These are phyloP conservation scores for Cynara cardunculus DNA, from an alignment of 129 eudicot species.

Conservation along the genomic window DNA sequence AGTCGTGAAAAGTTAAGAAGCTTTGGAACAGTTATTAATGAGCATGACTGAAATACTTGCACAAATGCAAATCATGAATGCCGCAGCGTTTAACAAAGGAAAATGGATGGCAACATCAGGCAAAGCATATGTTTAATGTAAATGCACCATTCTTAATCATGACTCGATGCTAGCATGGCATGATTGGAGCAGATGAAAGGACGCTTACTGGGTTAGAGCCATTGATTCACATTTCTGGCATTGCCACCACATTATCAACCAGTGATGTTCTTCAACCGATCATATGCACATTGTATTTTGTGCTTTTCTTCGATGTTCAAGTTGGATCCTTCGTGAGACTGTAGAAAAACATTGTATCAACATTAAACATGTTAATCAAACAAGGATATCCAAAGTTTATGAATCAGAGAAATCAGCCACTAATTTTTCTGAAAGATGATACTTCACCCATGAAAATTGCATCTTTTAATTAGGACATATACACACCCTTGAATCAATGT, in stretches of 20 bases:
- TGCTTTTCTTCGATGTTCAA: slow-evolving; percentile 55
- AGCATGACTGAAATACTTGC: too few relatives aligned
- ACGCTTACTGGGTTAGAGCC: background rate
- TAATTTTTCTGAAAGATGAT: background rate
- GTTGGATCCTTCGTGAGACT: slow-evolving; percentile 41
- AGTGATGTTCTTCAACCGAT: slow-evolving; percentile 34
- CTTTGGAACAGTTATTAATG: too few relatives aligned
- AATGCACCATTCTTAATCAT: background rate
- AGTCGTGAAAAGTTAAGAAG: too few relatives aligned
- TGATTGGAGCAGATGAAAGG: background rate
- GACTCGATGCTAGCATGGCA: background rate
- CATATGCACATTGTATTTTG: slow-evolving; percentile 48
- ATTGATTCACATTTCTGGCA: background rate
- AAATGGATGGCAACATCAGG: background rate
- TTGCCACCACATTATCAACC: slow-evolving; percentile 17
- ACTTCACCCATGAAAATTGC: background rate
- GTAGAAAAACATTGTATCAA: slow-evolving; percentile 6
- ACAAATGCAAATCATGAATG: too few relatives aligned
- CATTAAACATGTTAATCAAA: background rate
- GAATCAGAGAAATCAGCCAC: background rate
- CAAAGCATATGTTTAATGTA: background rate
- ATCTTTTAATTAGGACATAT: background rate
- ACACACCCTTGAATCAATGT: background rate
- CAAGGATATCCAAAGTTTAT: background rate
- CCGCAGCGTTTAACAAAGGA: background rate